These are phyloP conservation scores for Epichloe gansuensis DNA, from an alignment of 2,329 filamentous ascomycete genomes.

Conservation along the genomic window DNA sequence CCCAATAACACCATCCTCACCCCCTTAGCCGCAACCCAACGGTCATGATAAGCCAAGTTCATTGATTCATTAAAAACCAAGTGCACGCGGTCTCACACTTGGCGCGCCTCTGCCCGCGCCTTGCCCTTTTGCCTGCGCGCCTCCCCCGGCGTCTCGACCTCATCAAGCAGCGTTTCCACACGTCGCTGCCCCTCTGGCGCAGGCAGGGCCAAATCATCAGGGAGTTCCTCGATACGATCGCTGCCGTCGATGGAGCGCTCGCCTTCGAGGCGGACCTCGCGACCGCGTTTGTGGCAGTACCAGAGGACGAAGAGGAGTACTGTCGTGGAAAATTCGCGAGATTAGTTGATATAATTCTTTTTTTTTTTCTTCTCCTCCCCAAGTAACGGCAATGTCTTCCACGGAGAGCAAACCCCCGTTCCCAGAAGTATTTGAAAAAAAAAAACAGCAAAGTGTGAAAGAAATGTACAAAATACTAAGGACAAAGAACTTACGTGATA, in stretches of 20 bases:
- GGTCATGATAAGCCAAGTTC: background rate
- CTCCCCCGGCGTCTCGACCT: background rate
- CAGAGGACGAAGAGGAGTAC: constrained; percentile 89
- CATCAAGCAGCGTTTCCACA: background rate
- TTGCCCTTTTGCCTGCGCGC: background rate
- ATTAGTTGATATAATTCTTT: background rate
- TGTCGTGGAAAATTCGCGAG: constrained; percentile 17
- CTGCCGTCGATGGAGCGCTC: constrained; percentile 31
- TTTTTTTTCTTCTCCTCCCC: background rate
- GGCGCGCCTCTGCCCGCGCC: background rate
- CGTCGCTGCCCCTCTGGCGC: constrained; percentile 9
- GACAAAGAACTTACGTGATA: constrained; percentile 54
- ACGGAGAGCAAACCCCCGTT: too few relatives aligned
- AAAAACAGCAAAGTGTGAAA: background rate
- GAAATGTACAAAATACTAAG: background rate
- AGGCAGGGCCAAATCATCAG: constrained; percentile 32
- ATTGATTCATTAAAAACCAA: background rate
- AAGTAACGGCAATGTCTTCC: background rate
- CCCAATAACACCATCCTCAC: too few relatives aligned
- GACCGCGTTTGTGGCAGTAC: constrained; percentile 95
- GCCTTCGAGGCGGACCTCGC: constrained; percentile 64
- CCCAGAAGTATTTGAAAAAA: background rate
- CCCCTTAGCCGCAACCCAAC: background rate
- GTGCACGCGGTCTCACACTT: background rate
- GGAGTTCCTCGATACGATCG: constrained; percentile 34